A percentile compares a stretch with the other conserved stretches of the same genome.
Conservation (phyloP, 2,329 filamentous ascomycete species). For the Botrytis cinerea region DNA sequence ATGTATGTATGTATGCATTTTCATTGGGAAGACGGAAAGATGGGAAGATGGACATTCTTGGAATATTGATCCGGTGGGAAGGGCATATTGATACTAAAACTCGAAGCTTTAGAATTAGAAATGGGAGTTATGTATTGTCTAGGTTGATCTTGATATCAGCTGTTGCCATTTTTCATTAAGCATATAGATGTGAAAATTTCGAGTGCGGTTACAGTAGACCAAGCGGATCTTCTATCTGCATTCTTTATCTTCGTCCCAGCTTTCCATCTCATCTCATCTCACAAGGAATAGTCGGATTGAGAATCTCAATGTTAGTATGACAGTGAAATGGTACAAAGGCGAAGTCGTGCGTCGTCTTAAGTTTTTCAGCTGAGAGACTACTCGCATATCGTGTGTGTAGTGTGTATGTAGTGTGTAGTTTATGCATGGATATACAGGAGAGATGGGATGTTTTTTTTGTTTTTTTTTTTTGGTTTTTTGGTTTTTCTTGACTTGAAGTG, state of each 20-base stretch:
- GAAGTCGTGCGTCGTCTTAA: background rate
- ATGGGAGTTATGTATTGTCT: background rate
- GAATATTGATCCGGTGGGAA: background rate
- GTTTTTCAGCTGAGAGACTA: background rate
- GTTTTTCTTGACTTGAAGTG: background rate
- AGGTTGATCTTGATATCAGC: background rate
- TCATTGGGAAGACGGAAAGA: background rate
- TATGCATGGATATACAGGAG: background rate
- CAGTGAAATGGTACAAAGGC: background rate
- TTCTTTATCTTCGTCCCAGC: background rate
- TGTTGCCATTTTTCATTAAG: background rate
- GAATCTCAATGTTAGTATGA: background rate
- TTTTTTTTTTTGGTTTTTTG: too few species aligned
- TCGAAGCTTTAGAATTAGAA: background rate
- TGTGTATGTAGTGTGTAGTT: background rate
- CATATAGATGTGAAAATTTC: background rate
- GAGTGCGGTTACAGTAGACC: background rate
- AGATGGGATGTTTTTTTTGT: background rate
- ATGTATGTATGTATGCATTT: constrained; percentile 10
- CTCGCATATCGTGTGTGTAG: background rate
- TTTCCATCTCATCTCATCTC: background rate
- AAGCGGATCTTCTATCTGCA: background rate
- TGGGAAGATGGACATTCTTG: background rate
- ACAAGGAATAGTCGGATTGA: background rate
- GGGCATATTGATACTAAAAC: background rate